Evolutionary conservation across 2,329 filamentous ascomycete species (phyloP), one percentile per base, ranked within the genome.

Genomic region (Nemania sp.): DNA sequence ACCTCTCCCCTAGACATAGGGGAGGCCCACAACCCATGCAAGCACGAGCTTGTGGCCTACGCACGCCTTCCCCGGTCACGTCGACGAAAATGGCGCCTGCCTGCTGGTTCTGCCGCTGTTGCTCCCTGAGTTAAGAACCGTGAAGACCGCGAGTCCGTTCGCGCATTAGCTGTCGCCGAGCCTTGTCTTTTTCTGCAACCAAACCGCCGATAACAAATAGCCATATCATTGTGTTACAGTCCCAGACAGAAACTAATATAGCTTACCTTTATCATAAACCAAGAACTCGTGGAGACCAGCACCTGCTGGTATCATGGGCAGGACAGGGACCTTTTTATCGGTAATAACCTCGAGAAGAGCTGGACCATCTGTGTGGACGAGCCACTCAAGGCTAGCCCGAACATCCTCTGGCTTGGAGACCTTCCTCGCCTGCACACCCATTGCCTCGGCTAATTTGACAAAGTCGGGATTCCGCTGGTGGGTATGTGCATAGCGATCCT

Each of bases 401-500:
- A 95, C 81, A 54, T 96, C 91, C 3, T 86, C 86, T 0, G 91
- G 86, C 72, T 90, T 89, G 50, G 80, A 75, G 57, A 88, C 85
- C 55, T 87, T 82, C 50, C 88, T 80, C 53, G 86, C 84, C 71
- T 91, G 86, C 14, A 97, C 82, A 59, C 86, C 86, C 92, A 97
- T 97, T 20, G 93, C 87, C 61, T 97, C 90, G 31, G 90, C 85
- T 43, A 97, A 80, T 78, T 94, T 96, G 74, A 92, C 89, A 71
- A 97, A 97, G 71, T 97, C 86, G n/a, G 93, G 91, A 74, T 97
- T 97, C 70, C 84, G 81, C 77, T 96, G 92, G 73, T 97, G 93
- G 0, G 93, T 97, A 72, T 96, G 92, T 31, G 91, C 81, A 67
- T 86, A 97, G 65, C 93, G 86, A 69, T 97, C 91, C 73, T 96